A percentile compares a stretch with the other conserved stretches of the same genome.
Conservation (phyloP, 495 filamentous ascomycete species). For the Hypoxylon lienhwacheense region DNA sequence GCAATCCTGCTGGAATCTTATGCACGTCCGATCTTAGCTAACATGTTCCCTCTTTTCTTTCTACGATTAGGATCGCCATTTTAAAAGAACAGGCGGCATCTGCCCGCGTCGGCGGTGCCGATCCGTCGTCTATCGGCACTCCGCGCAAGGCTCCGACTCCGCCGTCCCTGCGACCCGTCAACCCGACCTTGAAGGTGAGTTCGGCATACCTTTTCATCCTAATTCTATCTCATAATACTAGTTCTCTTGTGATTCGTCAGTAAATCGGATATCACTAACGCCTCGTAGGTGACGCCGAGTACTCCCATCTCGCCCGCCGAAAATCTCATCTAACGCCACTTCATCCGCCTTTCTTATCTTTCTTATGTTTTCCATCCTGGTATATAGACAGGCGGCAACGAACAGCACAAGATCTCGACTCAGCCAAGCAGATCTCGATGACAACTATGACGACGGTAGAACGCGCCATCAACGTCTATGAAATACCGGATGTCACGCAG, state of each 20-base stretch:
- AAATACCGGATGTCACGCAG: too few relatives aligned
- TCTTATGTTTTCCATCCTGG: too few relatives aligned
- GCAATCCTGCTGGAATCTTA: conserved; percentile 3
- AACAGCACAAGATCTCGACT: too few relatives aligned
- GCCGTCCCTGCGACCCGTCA: conserved; percentile 18
- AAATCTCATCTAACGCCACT: conserved; percentile 22
- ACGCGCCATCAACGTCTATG: too few relatives aligned
- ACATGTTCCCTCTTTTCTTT: conserved; percentile 4
- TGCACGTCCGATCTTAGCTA: neutral
- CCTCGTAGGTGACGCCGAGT: conserved; percentile 14
- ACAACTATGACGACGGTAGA: too few relatives aligned
- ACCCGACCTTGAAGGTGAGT: conserved; percentile 30
- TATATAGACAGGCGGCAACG: too few relatives aligned
- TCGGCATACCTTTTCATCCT: neutral
- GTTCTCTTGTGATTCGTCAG: too few relatives aligned
- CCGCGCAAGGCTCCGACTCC: conserved; percentile 36
- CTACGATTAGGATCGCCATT: conserved; percentile 32
- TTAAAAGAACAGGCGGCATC: conserved; percentile 50
- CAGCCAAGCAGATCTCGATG: too few relatives aligned
- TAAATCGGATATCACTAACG: neutral
- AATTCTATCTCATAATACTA: neutral
- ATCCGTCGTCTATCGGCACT: conserved; percentile 22
- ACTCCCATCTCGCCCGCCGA: conserved; percentile 29
- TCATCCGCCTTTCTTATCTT: too few relatives aligned
- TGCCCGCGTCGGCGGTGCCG: conserved; percentile 38